Evolutionary conservation across 2,329 filamentous ascomycete genomes (phyloP).

Genomic region (Apiospora marii): DNA sequence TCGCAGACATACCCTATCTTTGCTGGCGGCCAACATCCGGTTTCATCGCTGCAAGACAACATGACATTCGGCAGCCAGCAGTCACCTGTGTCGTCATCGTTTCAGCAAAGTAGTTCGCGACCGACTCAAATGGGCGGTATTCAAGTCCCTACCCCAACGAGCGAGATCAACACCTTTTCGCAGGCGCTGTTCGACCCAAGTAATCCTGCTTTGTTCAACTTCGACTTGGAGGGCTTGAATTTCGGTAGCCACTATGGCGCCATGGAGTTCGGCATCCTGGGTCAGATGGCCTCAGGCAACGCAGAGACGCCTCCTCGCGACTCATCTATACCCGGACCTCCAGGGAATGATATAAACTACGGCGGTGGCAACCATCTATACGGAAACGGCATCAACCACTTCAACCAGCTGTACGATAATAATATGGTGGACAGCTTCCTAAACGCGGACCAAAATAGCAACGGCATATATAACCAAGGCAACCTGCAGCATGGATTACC

Average conservation of each 20-base stretch:
- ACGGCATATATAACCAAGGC: slow-evolving; percentile 60
- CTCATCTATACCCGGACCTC: slow-evolving; percentile 51
- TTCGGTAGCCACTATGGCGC: slow-evolving; percentile 97
- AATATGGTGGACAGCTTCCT: slow-evolving; percentile 62
- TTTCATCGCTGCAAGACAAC: slow-evolving; percentile 55
- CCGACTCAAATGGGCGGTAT: slow-evolving; percentile 52
- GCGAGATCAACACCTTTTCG: slow-evolving; percentile 59
- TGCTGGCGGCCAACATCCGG: slow-evolving; percentile 53
- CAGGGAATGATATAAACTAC: slow-evolving; percentile 48
- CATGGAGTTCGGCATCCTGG: slow-evolving; percentile 94
- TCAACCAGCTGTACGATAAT: slow-evolving; percentile 58
- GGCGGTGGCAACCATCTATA: slow-evolving; percentile 55
- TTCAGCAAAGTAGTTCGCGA: slow-evolving; percentile 63
- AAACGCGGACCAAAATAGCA: slow-evolving; percentile 56
- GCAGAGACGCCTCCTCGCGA: slow-evolving; percentile 81
- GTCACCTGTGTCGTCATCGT: slow-evolving; percentile 78
- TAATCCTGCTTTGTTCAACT: slow-evolving; percentile 93
- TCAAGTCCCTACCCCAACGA: slow-evolving; percentile 58
- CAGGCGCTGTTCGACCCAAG: slow-evolving; percentile 82
- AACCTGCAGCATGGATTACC: slow-evolving; percentile 69
- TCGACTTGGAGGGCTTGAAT: slow-evolving; percentile 91
- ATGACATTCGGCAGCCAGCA: slow-evolving; percentile 70
- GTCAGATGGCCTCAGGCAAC: slow-evolving; percentile 92
- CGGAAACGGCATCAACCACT: slow-evolving; percentile 59
- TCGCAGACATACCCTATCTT: slow-evolving; percentile 60